phyloP scores from a whole-genome alignment of 2,329 filamentous ascomycete genomes.

The Fusarium penzigii region DNA sequence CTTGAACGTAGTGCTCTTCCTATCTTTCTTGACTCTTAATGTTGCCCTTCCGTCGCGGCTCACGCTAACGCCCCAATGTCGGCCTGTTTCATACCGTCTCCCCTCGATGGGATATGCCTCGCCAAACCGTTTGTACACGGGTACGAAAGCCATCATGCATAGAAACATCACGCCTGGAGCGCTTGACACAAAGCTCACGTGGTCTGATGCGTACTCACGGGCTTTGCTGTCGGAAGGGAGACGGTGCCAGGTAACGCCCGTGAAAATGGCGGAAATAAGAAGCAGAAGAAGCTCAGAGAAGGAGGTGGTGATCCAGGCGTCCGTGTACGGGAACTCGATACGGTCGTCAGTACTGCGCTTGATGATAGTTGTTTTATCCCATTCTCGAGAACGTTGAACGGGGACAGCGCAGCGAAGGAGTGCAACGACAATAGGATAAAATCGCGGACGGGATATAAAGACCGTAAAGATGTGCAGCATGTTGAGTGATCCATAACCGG shows the following conservation, averaged over 20 bases:
- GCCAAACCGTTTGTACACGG: slow-evolving; percentile 23
- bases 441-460: slow-evolving; percentile 22
- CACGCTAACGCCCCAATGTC: slow-evolving; percentile 22
- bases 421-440: slow-evolving; percentile 18
- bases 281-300: slow-evolving; percentile 20
- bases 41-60: slow-evolving; percentile 15
- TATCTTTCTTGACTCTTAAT: slow-evolving; percentile 10
- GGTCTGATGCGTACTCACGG: slow-evolving; percentile 16
- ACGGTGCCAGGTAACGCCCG: slow-evolving; percentile 27
- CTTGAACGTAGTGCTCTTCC: slow-evolving; percentile 4
- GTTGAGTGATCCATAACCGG: slow-evolving; percentile 21
- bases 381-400: slow-evolving; percentile 6
- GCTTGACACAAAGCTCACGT: slow-evolving; percentile 22
- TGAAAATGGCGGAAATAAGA: slow-evolving; percentile 23
- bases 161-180: slow-evolving; percentile 20
- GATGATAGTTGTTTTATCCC: slow-evolving; percentile 23
- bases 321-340: slow-evolving; percentile 27
- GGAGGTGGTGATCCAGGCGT: slow-evolving; percentile 22
- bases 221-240: slow-evolving; percentile 8
- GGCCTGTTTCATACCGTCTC: slow-evolving; percentile 17
- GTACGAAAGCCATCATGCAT: slow-evolving; percentile 19
- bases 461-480: slow-evolving; percentile 26
- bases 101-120: slow-evolving; percentile 26
- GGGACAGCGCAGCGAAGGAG: slow-evolving; percentile 22
- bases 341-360: slow-evolving; percentile 16